Conservation (phyloP, 2,329 filamentous ascomycete genomes). For the Alternaria gansuensis region DNA sequence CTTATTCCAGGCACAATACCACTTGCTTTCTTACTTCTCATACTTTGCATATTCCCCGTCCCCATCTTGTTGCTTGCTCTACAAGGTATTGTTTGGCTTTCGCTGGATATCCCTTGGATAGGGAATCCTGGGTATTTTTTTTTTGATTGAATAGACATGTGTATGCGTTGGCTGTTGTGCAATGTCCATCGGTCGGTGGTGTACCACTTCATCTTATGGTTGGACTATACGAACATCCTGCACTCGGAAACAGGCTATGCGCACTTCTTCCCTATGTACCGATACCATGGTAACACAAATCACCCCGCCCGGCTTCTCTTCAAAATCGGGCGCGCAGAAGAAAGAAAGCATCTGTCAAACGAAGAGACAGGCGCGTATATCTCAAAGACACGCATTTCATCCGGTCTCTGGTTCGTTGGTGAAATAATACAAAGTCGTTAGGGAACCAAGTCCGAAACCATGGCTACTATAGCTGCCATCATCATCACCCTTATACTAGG, state of each 20-base stretch:
- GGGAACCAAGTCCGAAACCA: background rate
- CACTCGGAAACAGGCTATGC: background rate
- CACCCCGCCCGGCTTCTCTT: background rate
- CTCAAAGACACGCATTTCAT: background rate
- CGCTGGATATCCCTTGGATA: background rate
- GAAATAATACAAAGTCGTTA: background rate
- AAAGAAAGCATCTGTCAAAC: background rate
- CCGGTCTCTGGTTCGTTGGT: background rate
- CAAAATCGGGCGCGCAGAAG: background rate
- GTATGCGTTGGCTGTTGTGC: background rate
- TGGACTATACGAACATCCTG: background rate
- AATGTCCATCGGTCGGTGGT: background rate
- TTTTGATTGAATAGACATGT: background rate
- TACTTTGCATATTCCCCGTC: background rate
- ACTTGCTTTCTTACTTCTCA: background rate
- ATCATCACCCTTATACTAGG: background rate
- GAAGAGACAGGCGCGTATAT: background rate
- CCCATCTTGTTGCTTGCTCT: no score
- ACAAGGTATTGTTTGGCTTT: background rate
- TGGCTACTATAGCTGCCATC: conserved; percentile 1
- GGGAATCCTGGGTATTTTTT: background rate
- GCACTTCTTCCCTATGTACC: background rate
- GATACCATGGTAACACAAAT: background rate
- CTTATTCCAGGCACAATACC: background rate
- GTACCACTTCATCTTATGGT: background rate